Percentiles rank a stretch among this genome's conserved stretches.
Conservation (phyloP, 2,329 filamentous ascomycete genomes). For the Xylaria sp. region DNA sequence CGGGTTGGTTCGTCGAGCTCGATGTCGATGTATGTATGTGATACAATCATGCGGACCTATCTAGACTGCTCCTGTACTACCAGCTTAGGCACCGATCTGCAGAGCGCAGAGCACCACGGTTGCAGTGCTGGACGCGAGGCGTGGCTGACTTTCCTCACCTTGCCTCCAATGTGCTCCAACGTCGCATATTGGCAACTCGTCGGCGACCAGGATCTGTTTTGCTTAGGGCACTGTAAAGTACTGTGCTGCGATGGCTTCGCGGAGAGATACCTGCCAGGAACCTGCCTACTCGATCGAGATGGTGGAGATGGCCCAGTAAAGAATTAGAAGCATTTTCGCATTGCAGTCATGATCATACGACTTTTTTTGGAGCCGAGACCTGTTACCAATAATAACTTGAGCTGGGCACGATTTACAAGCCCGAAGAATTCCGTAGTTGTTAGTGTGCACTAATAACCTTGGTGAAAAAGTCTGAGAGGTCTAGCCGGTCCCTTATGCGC, state of each 20-base stretch:
- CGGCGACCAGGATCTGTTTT: conserved; percentile 13
- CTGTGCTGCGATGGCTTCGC: background rate
- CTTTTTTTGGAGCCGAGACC: conserved; percentile 36
- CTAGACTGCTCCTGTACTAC: background rate
- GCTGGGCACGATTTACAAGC: conserved; percentile 18
- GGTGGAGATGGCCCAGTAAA: conserved; percentile 32
- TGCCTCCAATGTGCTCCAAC: background rate
- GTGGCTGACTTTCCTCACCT: conserved; percentile 7
- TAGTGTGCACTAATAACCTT: background rate
- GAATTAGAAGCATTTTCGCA: conserved; percentile 27
- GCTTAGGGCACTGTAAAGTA: conserved; percentile 9
- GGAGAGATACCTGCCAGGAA: background rate
- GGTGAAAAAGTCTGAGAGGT: background rate
- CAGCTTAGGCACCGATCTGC: conserved; percentile 1
- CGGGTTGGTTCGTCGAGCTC: conserved; percentile 2
- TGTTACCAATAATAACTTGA: conserved; percentile 30
- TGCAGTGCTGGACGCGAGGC: conserved; percentile 19
- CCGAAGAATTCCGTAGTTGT: conserved; percentile 31
- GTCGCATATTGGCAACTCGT: background rate
- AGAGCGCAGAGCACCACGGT: background rate
- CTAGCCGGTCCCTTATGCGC: conserved; percentile 3
- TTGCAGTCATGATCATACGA: conserved; percentile 37
- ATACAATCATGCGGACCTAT: conserved; percentile 19
- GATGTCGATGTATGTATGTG: conserved; percentile 3
- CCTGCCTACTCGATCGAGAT: conserved; percentile 1